Conservation (phyloP, 805 yeast genomes). For the Monosporozyma siamensis region DNA sequence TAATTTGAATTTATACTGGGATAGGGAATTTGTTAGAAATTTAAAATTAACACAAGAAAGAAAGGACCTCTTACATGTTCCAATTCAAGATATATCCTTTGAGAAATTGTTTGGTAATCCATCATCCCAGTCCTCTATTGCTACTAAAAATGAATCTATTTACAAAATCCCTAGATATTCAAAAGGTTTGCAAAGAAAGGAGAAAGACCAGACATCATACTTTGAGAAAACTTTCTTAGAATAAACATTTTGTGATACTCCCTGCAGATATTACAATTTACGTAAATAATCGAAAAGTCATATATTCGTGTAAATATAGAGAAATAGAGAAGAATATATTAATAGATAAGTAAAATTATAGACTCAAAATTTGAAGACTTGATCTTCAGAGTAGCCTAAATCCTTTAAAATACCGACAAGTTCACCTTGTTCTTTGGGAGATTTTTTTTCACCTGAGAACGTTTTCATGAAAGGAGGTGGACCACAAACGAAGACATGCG, state of each 20-base stretch:
- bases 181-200: slow-evolving; percentile 13
- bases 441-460: slow-evolving; percentile 72
- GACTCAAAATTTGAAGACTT: slow-evolving; percentile 82
- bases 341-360: too few relatives aligned
- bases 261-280: too few relatives aligned
- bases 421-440: slow-evolving; percentile 93
- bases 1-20: slow-evolving; percentile 24
- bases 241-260: too few relatives aligned
- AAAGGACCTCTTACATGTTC: neutral
- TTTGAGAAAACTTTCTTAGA: slow-evolving; percentile 6
- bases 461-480: slow-evolving; percentile 89
- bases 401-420: slow-evolving; percentile 80
- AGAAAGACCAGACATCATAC: slow-evolving; percentile 14
- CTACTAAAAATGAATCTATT: too few relatives aligned
- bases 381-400: slow-evolving; percentile 76
- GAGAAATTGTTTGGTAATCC: slow-evolving; percentile 6
- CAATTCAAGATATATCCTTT: neutral
- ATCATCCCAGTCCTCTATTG: neutral
- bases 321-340: slow-evolving; percentile 2
- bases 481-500: slow-evolving; percentile 84
- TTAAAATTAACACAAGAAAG: slow-evolving; percentile 8
- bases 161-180: slow-evolving; percentile 12
- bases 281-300: neutral
- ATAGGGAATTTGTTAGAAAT: slow-evolving; percentile 30
- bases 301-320: slow-evolving; percentile 3